Conservation (phyloP, 805 yeast species). For the Cyberlindnera mississippiensis region DNA sequence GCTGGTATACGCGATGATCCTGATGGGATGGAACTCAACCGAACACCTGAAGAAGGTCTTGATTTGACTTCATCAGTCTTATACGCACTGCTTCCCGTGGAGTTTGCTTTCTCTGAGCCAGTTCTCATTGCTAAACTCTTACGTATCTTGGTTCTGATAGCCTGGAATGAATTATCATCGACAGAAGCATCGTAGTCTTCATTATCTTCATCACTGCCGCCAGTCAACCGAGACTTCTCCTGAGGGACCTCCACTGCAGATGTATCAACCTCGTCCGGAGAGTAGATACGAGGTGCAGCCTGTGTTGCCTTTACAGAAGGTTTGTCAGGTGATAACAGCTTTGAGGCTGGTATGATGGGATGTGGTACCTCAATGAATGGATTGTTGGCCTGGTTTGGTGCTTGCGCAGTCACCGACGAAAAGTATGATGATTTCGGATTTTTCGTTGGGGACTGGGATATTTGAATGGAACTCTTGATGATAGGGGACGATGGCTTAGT, state of each 20-base stretch:
- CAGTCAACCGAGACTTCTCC: background rate
- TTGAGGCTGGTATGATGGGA: background rate
- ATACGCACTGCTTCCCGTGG: constrained; percentile 18
- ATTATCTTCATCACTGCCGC: constrained; percentile 5
- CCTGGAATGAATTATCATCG: constrained; percentile 41
- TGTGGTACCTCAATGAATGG: constrained; percentile 9
- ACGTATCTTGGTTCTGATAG: constrained; percentile 43
- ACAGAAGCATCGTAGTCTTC: constrained; percentile 19
- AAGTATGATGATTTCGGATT: background rate
- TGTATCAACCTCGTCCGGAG: background rate
- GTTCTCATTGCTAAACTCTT: constrained; percentile 40
- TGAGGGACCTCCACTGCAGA: background rate
- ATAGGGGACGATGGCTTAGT: constrained; percentile 2
- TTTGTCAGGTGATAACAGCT: background rate
- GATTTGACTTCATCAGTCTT: constrained; percentile 23
- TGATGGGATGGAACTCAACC: constrained; percentile 10
- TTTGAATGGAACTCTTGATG: too few relatives aligned
- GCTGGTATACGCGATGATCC: constrained; percentile 3
- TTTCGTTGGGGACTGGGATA: background rate
- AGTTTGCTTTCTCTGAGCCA: constrained; percentile 8
- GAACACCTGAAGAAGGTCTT: constrained; percentile 13
- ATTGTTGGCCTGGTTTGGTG: constrained; percentile 1
- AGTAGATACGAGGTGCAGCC: constrained; percentile 1
- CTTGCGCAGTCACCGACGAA: too few relatives aligned
- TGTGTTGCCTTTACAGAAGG: background rate